phyloP scores from a whole-genome alignment of 129 eudicot species.

The Flaveria linearis region DNA sequence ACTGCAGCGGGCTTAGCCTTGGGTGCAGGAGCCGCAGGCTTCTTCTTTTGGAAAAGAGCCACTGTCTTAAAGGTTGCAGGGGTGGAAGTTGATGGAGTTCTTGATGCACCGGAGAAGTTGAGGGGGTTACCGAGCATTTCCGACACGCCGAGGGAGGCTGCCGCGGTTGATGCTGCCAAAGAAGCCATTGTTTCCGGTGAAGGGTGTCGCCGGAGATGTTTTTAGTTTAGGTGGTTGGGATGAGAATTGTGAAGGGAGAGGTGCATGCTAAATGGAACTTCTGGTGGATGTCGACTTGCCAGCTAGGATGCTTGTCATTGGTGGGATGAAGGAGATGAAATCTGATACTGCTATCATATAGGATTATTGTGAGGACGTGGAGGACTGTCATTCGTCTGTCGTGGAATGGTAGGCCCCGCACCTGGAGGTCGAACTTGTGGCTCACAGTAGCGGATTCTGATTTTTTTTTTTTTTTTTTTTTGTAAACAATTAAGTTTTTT shows the following conservation, averaged over 20 bases:
- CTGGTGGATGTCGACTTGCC: constrained; percentile 71
- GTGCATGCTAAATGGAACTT: constrained; percentile 48
- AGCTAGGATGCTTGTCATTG: constrained; percentile 63
- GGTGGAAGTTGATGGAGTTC: constrained; percentile 45
- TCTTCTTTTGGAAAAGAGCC: constrained; percentile 84
- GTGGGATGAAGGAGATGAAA: constrained; percentile 46
- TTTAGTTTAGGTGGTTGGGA: constrained; percentile 9
- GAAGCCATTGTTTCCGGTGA: constrained; percentile 64
- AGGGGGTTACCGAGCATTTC: constrained; percentile 69
- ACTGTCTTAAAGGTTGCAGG: constrained; percentile 60
- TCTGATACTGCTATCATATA: constrained; percentile 45
- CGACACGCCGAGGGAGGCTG: constrained; percentile 38
- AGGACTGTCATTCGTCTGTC: constrained; percentile 38
- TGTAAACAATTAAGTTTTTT: no score
- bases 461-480: no score
- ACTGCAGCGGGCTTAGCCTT: constrained; percentile 62
- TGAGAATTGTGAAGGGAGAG: constrained; percentile 27
- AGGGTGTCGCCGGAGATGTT: constrained; percentile 32
- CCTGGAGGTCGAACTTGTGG: background rate
- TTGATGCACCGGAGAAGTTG: constrained; percentile 42
- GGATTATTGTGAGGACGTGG: constrained; percentile 42
- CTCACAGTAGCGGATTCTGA: constrained; percentile 5
- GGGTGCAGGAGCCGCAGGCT: constrained; percentile 58
- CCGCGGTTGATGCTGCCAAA: constrained; percentile 49
- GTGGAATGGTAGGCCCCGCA: background rate